A percentile compares a stretch with the other conserved stretches of the same genome.
These are phyloP conservation scores for Bretschneidera sinensis DNA, from an alignment of 345 rosid genomes.

Conservation along the genomic window DNA sequence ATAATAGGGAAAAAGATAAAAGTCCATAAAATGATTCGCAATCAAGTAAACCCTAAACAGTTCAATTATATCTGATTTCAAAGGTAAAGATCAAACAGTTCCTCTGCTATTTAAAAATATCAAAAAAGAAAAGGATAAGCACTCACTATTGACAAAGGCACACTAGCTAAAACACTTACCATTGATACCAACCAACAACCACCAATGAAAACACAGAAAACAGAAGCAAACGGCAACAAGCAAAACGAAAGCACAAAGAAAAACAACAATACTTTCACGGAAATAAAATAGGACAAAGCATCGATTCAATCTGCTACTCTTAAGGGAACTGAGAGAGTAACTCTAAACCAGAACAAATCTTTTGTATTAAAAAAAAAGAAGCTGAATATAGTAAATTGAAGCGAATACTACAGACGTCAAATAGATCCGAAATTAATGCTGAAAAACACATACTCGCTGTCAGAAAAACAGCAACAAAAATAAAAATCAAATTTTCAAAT, in stretches of 20 bases:
- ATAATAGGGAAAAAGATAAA: background rate
- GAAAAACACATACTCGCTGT: slow-evolving; percentile 19
- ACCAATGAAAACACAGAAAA: slow-evolving; percentile 4
- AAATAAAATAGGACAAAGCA: slow-evolving; percentile 13
- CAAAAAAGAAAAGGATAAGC: background rate
- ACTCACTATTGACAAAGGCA: background rate
- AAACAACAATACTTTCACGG: background rate
- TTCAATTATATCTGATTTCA: background rate
- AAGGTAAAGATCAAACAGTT: background rate
- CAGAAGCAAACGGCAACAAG: slow-evolving; percentile 9
- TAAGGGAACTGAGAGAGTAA: slow-evolving; percentile 26
- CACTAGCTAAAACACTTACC: background rate
- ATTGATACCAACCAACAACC: background rate
- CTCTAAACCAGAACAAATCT: slow-evolving; percentile 18
- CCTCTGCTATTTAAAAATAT: background rate
- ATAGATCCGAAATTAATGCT: slow-evolving; percentile 59
- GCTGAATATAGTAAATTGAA: slow-evolving; percentile 29
- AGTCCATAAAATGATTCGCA: background rate
- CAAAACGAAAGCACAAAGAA: background rate
- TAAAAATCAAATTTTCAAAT: slow-evolving; percentile 11
- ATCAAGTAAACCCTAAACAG: background rate
- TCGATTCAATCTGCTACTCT: slow-evolving; percentile 35
- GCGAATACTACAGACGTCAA: slow-evolving; percentile 21
- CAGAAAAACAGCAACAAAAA: slow-evolving; percentile 17
- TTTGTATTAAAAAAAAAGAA: too few relatives aligned